phyloP scores from a whole-genome alignment of 768 basidiomycete genomes.

The Collybiopsis luxurians region DNA sequence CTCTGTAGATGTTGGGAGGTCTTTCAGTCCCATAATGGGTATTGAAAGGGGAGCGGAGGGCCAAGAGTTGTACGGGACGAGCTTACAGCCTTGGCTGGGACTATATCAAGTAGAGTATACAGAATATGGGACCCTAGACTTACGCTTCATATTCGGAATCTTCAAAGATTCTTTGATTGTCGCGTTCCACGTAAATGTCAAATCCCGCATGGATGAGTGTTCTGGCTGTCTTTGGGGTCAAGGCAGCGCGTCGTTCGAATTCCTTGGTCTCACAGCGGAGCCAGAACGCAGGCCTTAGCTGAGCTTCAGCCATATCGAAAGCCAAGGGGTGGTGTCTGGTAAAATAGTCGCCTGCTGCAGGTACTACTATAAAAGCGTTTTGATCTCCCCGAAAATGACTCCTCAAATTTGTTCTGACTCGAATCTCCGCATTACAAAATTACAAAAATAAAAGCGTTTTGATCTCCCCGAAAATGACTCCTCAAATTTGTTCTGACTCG shows the following conservation, averaged over 20 bases:
- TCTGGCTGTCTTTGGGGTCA: slow-evolving; percentile 89
- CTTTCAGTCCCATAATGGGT: slow-evolving; percentile 94
- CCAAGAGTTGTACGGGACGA: slow-evolving; percentile 89
- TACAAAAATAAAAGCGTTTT: too few species aligned
- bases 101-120: neutral
- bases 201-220: slow-evolving; percentile 87
- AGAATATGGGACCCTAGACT: slow-evolving; percentile 36
- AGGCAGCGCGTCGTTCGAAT: slow-evolving; percentile 88
- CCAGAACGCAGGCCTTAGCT: slow-evolving; percentile 59
- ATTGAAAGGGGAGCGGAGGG: slow-evolving; percentile 66
- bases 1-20: slow-evolving; percentile 78
- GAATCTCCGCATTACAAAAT: too few species aligned
- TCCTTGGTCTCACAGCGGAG: slow-evolving; percentile 96
- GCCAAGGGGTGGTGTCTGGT: too few species aligned
- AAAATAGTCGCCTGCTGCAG: too few species aligned
- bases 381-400: too few species aligned
- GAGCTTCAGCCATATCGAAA: slow-evolving; percentile 41
- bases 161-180: slow-evolving; percentile 91
- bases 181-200: slow-evolving; percentile 86
- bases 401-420: too few species aligned
- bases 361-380: too few species aligned
- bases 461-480: too few species aligned
- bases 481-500: too few species aligned
- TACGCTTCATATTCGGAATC: slow-evolving; percentile 92
- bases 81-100: slow-evolving; percentile 80